Base-by-base conservation (phyloP, 345 rosid genomes). In the Hevea brasiliensis region DNA sequence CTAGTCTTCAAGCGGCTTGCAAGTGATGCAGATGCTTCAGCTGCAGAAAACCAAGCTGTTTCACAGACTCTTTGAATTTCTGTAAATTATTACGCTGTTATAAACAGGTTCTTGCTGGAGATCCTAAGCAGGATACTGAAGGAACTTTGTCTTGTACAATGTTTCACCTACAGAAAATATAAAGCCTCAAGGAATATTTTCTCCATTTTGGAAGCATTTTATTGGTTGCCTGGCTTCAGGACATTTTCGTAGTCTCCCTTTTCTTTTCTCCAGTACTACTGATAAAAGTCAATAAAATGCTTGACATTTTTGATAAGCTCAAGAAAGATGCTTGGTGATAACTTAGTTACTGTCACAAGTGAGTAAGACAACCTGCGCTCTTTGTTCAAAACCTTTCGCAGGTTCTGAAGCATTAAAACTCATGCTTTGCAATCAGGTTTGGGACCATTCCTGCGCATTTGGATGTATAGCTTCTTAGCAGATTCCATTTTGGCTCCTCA, bases 401-500 rank as follows among this genome's bases (percentile, higher is more conserved):
- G 85, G 80, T 79, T 84, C 65, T 93, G 97, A 67, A 90, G 86
- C 92, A 89, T 90, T 86, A 87, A 56, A 50, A 92, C 92, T 50
- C 89, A 73, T 44, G 94, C 89, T 77, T 90, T 89, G 17, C 90
- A 88, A 76, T 92, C 94, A 3, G 88, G 93, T 74, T 83, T 75
- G 23, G 92, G 66, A 69, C 88, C 92, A 64, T 47, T 75, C 77
- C 82, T 75, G 42, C 67, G 84, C 96, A 94, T 89, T 80, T 81
- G 83, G 64, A 37, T 37, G 79, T 88, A 89, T 42, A 89, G 71
- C 79, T 84, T 88, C 78, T 84, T 90, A 6, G 93, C 93, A 68
- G 77, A 79, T 81, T 81, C 84, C 40, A 78, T 71, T 81, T 89
- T 87, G 48, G 92, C 84, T 70, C 83, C 82, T 80, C 61, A 92